Base-by-base conservation (phyloP, 75 land plant genomes). In the Sequoiadendron giganteum region DNA sequence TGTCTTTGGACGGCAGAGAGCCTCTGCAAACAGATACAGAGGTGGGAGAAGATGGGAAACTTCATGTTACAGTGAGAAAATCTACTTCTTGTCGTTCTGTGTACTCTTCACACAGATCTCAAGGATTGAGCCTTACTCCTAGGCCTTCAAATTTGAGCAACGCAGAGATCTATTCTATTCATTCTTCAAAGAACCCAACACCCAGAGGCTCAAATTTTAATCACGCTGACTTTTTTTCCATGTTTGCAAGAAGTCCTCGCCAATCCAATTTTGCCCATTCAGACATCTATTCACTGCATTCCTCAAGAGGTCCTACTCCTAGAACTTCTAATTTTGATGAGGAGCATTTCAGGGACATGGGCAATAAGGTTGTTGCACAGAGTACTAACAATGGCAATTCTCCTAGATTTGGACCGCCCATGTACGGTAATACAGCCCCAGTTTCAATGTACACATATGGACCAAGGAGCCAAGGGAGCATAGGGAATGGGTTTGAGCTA, bases 271-370 rank as follows among this genome's bases (percentile, higher is more conserved):
- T 97, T 58, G 93, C 97, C 40, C 91, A 91, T 68, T 94, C 95
- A 1, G 98, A 97, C 88, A 96, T 97, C 73, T 97, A 97, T 90
- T 97, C 98, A 48, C 92, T 96, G 19, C 99, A 96, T 36, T 97
- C 99, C 8, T 97, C 99, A 3, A 79, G 98, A 58, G 97, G 96
- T 83, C 99, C 99, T 5, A 98, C 99, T 10, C 99, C 99, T 0
- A 89, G 99, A 65, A 95, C 96, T 8, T 98, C 99, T 8, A 98
- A 96, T 83, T 97, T 97, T 87, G 95, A 94, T 83, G 97, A 96
- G 75, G 92, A 94, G 49, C 95, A 95, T 85, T 95, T 94, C 86
- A 93, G 89, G 85, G 94, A 94, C 73, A 91, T 90, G 90, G 92
- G 83, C 82, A 95, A 91, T 42, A 92, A 86, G 76, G 85, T 87